Percentiles rank a stretch among this genome's conserved stretches.
Evolutionary conservation across 768 basidiomycete genomes (phyloP).

Genomic region (Cyclocybe aegerita): DNA sequence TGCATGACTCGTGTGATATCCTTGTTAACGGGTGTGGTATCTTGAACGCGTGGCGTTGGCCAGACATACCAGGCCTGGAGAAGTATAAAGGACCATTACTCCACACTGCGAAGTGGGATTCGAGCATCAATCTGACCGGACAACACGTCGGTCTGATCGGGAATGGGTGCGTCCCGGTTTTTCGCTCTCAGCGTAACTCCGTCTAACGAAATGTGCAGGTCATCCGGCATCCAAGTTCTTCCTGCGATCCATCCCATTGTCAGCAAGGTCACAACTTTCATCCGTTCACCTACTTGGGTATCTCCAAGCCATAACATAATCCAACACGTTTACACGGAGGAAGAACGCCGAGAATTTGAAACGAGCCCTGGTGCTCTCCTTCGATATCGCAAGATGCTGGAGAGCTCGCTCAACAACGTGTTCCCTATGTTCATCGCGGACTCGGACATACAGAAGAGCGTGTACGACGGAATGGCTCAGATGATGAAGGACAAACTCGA

Average conservation of each 20-base stretch:
- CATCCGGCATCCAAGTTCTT: conserved; percentile 33
- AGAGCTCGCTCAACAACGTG: conserved; percentile 36
- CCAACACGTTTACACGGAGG: conserved; percentile 33
- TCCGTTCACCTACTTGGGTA: conserved; percentile 32
- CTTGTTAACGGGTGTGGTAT: conserved; percentile 32
- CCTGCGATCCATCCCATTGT: conserved; percentile 31
- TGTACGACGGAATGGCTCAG: conserved; percentile 21
- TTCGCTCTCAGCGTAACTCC: not conserved
- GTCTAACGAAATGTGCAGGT: conserved; percentile 13
- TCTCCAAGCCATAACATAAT: conserved; percentile 23
- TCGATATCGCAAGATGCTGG: conserved; percentile 40
- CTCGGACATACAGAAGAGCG: conserved; percentile 31
- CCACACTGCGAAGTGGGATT: conserved; percentile 21
- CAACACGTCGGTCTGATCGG: conserved; percentile 36
- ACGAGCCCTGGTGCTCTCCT: conserved; percentile 36
- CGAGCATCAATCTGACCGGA: conserved; percentile 14
- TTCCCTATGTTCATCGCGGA: conserved; percentile 28
- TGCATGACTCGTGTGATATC: conserved; percentile 27
- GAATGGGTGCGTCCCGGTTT: conserved; percentile 24
- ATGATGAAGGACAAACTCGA: conserved; percentile 42
- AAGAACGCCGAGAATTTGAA: conserved; percentile 39
- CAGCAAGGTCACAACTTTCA: conserved; percentile 34
- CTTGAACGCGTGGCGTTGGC: conserved; percentile 39
- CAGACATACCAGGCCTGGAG: conserved; percentile 20
- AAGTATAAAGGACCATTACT: conserved; percentile 16